Evolutionary conservation across 768 basidiomycete species (phyloP), one percentile per base, ranked within the genome.

Genomic region (Boletellus sp.): DNA sequence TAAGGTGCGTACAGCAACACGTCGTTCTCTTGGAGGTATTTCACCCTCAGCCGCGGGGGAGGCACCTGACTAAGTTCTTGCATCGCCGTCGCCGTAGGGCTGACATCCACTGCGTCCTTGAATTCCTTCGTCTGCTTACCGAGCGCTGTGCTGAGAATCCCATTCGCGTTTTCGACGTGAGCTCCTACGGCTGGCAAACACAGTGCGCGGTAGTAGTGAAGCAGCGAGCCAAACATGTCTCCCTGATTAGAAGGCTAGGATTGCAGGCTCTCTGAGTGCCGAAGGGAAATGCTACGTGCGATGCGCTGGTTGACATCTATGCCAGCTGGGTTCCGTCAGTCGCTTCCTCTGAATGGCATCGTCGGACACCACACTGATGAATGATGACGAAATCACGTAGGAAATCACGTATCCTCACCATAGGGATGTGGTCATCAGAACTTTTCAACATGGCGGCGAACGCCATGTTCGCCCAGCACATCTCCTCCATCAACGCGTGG

Each of bases 381-480:
- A 6, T 35, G 36, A 16, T 37, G 17, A 38, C 13, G 42, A 54
- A 91, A 16, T 37, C n/a, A 40, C 11, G 42, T 54, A 91, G 88
- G 23, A 74, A 69, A 52, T 82, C 92, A 4, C 79, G 80, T 41
- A 90, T 97, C 67, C 77, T 99, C 44, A 91, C 89, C 17, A 95
- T 98, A 59, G 95, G 96, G 56, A 79, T 99, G 24, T 99, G 96
- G 96, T 94, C 92, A 2, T 97, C 95, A 3, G 96, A 99, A 71
- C 83, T 99, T 23, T 90, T 94, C 56, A 99, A 99, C 77, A 84
- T 99, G 54, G 96, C 96, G 10, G 96, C 96, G 47, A 99, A 99
- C 68, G 96, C 96, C 51, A 94, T 99, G 93, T 86, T 99, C 52
- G 96, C 96, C 8, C 96, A 99, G 70, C 90, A 96, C 54, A 99